Evolutionary conservation across 139 green algal species (phyloP).

Genomic region (Gonium pectorale): DNA sequence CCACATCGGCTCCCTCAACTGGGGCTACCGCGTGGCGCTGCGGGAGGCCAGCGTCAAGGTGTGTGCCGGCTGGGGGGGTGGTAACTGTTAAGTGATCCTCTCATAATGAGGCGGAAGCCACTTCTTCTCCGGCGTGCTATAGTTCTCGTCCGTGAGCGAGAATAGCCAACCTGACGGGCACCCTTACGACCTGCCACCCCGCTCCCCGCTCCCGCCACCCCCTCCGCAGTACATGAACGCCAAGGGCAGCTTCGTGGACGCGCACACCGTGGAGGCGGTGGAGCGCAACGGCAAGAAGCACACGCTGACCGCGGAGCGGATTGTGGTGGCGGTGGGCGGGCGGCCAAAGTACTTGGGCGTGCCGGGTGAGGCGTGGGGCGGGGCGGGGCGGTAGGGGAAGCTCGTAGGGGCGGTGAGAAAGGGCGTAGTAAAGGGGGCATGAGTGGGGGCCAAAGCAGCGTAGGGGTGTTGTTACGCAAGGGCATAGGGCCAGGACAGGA

Average conservation of each 20-base stretch:
- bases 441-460: too few species aligned
- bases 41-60: slow-evolving; percentile 58
- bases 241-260: slow-evolving; percentile 76
- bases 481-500: too few species aligned
- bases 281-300: slow-evolving; percentile 33
- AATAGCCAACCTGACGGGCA: too few species aligned
- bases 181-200: background rate
- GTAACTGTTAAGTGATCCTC: too few species aligned
- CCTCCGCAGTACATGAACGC: slow-evolving; percentile 66
- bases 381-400: too few species aligned
- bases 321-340: slow-evolving; percentile 72
- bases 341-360: slow-evolving; percentile 61
- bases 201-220: background rate
- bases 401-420: too few species aligned
- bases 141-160: too few species aligned
- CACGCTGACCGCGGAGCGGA: slow-evolving; percentile 43
- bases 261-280: slow-evolving; percentile 81
- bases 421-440: too few species aligned
- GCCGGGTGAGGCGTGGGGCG: slow-evolving; percentile 48
- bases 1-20: slow-evolving; percentile 75
- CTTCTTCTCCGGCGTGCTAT: too few species aligned
- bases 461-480: too few species aligned
- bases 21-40: slow-evolving; percentile 83
- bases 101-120: too few species aligned
- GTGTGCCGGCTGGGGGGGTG: too few species aligned